These are phyloP conservation scores for Monotropa hypopitys DNA, from an alignment of 179 eudicot genomes.

Conservation along the genomic window DNA sequence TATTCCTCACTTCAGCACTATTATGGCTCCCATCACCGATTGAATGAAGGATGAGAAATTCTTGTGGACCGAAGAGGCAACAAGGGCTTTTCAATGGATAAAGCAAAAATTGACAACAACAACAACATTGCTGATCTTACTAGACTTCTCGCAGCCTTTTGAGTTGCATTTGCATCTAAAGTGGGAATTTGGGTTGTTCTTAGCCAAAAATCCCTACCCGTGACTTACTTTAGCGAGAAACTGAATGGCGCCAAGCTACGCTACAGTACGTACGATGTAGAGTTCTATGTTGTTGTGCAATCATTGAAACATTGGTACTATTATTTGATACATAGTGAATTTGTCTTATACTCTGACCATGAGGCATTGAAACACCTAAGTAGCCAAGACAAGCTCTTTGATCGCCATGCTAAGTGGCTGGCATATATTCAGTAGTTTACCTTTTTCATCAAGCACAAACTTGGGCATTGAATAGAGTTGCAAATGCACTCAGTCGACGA, in stretches of 20 bases:
- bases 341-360: too few relatives aligned
- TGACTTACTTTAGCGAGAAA: background rate
- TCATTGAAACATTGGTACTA: background rate
- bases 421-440: background rate
- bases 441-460: background rate
- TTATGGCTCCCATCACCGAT: background rate
- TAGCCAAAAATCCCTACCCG: background rate
- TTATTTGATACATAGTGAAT: too few relatives aligned
- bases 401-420: background rate
- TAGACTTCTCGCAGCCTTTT: background rate
- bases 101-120: background rate
- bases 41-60: background rate
- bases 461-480: background rate
- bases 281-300: background rate
- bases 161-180: background rate
- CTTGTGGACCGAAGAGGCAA: background rate
- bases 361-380: too few relatives aligned
- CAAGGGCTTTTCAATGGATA: background rate
- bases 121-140: background rate
- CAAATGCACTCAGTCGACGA: background rate
- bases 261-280: background rate
- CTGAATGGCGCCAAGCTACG: too few relatives aligned
- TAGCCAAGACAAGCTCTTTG: background rate
- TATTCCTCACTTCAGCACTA: background rate
- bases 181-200: background rate